Evolutionary conservation across 169 alveolate genomes (phyloP).

Genomic region (Plasmodium gallinaceum): DNA sequence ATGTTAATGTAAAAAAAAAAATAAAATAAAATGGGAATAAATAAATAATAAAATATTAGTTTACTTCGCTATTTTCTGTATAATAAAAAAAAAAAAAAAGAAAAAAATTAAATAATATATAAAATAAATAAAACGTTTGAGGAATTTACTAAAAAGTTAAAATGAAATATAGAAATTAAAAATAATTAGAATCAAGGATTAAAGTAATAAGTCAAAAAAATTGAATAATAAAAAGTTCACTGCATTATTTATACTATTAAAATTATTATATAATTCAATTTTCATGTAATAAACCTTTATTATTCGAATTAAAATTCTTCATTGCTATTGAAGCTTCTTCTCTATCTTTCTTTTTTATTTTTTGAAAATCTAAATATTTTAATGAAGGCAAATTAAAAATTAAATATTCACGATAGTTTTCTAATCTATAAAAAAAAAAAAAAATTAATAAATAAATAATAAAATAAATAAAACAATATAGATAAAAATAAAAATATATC

Average conservation of each 20-base stretch:
- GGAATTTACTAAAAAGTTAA: background rate
- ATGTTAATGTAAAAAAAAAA: too few relatives aligned
- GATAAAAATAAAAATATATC: background rate
- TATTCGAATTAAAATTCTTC: conserved; percentile 37
- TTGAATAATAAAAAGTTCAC: background rate
- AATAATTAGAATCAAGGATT: background rate
- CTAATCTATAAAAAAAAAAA: conserved; percentile 53
- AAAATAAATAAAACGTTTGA: background rate
- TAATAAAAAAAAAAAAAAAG: background rate
- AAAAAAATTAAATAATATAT: conserved; percentile 3
- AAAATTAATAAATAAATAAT: background rate
- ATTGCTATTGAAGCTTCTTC: conserved; percentile 69
- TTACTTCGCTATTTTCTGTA: too few relatives aligned
- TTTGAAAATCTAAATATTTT: conserved; percentile 83
- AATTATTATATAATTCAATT: background rate
- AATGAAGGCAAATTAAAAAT: conserved; percentile 82
- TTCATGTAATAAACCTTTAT: background rate
- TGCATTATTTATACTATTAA: background rate
- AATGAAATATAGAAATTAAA: conserved; percentile 20
- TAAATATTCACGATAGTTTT: conserved; percentile 83
- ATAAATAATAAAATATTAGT: too few relatives aligned
- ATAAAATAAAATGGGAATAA: too few relatives aligned
- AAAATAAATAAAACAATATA: background rate
- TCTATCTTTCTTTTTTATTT: conserved; percentile 84
- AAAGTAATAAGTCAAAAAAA: background rate